phyloP scores from a whole-genome alignment of 768 basidiomycete genomes.

The Infundibulicybe gibba region DNA sequence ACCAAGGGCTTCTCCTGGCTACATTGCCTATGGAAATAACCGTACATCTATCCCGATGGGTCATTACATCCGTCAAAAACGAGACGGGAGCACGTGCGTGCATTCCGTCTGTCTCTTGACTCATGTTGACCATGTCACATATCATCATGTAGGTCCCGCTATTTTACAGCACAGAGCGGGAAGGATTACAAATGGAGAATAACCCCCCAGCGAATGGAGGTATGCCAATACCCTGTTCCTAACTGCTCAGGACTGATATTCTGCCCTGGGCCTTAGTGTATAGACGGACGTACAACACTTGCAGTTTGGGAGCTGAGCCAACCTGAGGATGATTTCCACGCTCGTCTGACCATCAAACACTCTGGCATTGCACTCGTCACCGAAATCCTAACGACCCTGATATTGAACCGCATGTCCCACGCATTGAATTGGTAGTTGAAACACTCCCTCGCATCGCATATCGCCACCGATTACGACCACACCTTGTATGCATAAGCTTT shows the following conservation, averaged over 20 bases:
- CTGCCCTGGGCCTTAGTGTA: constrained; percentile 38
- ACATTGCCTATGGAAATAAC: constrained; percentile 67
- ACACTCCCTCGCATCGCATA: neutral
- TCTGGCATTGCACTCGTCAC: constrained; percentile 62
- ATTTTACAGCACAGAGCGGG: constrained; percentile 69
- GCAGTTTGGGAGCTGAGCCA: constrained; percentile 68
- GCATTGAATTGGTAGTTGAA: constrained; percentile 47
- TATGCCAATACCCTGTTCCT: constrained; percentile 23
- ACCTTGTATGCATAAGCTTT: constrained; percentile 9
- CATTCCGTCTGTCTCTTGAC: constrained; percentile 3
- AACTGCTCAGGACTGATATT: neutral
- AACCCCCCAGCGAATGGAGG: constrained; percentile 63
- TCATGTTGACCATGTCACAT: constrained; percentile 2
- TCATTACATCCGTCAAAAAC: constrained; percentile 52
- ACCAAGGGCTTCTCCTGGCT: constrained; percentile 55
- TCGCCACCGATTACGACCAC: neutral
- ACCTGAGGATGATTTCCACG: constrained; percentile 53
- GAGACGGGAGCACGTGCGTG: constrained; percentile 61
- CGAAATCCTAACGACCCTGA: constrained; percentile 74
- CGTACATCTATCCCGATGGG: constrained; percentile 53
- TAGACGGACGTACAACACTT: constrained; percentile 56
- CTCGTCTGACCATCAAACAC: constrained; percentile 55
- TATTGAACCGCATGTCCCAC: constrained; percentile 69
- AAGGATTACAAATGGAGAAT: constrained; percentile 77
- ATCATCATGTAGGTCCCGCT: constrained; percentile 79